Percentiles rank a stretch among this genome's conserved stretches.
Evolutionary conservation across 352 stramenopile species (phyloP).

Genomic region (Hyaloperonospora arabidopsidis): DNA sequence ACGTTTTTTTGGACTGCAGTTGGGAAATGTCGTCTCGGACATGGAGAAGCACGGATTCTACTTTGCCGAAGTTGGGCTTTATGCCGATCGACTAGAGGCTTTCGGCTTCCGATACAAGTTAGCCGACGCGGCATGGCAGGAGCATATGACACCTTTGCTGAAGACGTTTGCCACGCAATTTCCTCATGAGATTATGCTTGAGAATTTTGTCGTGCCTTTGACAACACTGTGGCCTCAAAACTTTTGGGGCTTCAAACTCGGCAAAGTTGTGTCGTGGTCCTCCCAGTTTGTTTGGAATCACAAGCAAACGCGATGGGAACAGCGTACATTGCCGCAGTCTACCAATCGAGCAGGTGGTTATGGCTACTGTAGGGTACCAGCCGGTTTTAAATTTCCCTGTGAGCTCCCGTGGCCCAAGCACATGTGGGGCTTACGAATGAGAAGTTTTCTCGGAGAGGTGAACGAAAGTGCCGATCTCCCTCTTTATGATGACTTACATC

Average conservation of each 20-base stretch:
- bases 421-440: constrained; percentile 20
- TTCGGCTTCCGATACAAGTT: constrained; percentile 29
- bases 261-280: constrained; percentile 25
- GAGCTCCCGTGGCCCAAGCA: constrained; percentile 22
- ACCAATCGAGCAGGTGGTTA: constrained; percentile 8
- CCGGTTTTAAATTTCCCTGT: constrained; percentile 14
- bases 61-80: constrained; percentile 21
- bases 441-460: constrained; percentile 13
- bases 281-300: constrained; percentile 18
- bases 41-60: constrained; percentile 17
- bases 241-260: constrained; percentile 19
- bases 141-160: constrained; percentile 17
- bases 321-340: constrained; percentile 10
- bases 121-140: constrained; percentile 14
- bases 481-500: constrained; percentile 4
- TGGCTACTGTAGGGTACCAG: constrained; percentile 17
- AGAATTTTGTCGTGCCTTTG: constrained; percentile 23
- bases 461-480: constrained; percentile 15
- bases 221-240: constrained; percentile 14
- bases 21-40: constrained; percentile 13
- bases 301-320: constrained; percentile 12
- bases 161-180: constrained; percentile 11
- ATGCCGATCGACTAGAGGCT: constrained; percentile 23
- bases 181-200: constrained; percentile 22
- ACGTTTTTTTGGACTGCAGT: constrained; percentile 5